Percentiles rank a stretch among this genome's conserved stretches.
phyloP scores from a whole-genome alignment of 1,139 yeast genomes.

The Kurtzmaniella quercitrusa region DNA sequence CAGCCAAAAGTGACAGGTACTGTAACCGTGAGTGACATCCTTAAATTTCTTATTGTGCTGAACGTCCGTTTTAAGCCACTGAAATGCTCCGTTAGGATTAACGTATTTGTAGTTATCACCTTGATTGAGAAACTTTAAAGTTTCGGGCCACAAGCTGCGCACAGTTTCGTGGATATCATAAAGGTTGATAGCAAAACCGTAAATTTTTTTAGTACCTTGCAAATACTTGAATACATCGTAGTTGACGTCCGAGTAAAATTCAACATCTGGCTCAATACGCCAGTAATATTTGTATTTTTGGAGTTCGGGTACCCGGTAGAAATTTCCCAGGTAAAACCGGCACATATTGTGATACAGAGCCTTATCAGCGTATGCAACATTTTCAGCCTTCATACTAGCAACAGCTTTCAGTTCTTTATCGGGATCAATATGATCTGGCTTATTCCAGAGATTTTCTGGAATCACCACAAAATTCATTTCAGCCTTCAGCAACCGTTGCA shows the following conservation, averaged over 20 bases:
- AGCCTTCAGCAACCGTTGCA: slow-evolving; percentile 43
- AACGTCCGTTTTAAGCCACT: slow-evolving; percentile 66
- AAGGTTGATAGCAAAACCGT: slow-evolving; percentile 66
- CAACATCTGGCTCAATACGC: slow-evolving; percentile 89
- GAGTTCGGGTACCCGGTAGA: slow-evolving; percentile 61
- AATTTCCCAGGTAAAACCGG: slow-evolving; percentile 51
- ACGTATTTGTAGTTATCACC: slow-evolving; percentile 60
- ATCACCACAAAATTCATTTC: slow-evolving; percentile 57
- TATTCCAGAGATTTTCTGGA: slow-evolving; percentile 57
- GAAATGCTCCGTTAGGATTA: slow-evolving; percentile 56
- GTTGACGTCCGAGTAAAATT: slow-evolving; percentile 61
- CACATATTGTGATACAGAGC: slow-evolving; percentile 80
- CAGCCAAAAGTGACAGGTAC: slow-evolving; percentile 88
- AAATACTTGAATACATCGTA: slow-evolving; percentile 77
- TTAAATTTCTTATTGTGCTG: slow-evolving; percentile 54
- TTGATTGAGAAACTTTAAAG: slow-evolving; percentile 50
- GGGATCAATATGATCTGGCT: slow-evolving; percentile 54
- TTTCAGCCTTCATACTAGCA: slow-evolving; percentile 35
- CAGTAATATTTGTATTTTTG: slow-evolving; percentile 56
- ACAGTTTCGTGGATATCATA: slow-evolving; percentile 69
- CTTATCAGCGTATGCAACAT: slow-evolving; percentile 60
- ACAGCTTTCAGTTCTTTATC: slow-evolving; percentile 37
- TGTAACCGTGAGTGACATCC: slow-evolving; percentile 57
- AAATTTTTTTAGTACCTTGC: slow-evolving; percentile 58
- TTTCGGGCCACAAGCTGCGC: slow-evolving; percentile 64